Base-by-base conservation (phyloP, 176 grass and related monocot species). In the Eremochloa ophiuroides region DNA sequence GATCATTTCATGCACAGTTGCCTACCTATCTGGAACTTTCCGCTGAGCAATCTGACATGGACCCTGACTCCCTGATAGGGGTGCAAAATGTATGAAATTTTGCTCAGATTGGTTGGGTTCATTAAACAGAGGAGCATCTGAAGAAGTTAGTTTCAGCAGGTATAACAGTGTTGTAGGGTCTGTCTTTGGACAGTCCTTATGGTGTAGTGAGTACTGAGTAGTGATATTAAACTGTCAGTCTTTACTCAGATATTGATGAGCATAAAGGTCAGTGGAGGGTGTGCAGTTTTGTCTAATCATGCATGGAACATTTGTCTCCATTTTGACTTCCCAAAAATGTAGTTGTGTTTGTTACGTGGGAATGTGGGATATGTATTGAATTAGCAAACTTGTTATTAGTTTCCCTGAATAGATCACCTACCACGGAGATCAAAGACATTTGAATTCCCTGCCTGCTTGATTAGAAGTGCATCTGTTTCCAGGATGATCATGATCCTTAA, bases 201-300 rank as follows among this genome's bases (percentile, higher is more conserved):
- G 48, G 1, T 62, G 28, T 38, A 58, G 22, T n/a, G n/a, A n/a
- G n/a, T n/a, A n/a, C n/a, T n/a, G n/a, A n/a, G 28, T 38, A 58
- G 22, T 58, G 22, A 58, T 3, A 58, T 58, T 58, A 58, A 58
- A 58, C 55, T 42, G 10, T 66, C 41, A 39, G 13, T 23, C 26
- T 71, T 80, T 56, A 42, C 33, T 26, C 14, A 50, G 40, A 27
- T 68, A 62, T 80, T 69, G 25, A 28, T 23, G 26, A 79, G 37
- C 10, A 30, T 22, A 73, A 23, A n/a, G 9, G 13, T 74, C 30
- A 23, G 69, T 66, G 73, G 40, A 71, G 26, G 69, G 1, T 15
- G 67, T 65, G 48, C 58, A 50, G 50, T 38, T 87, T 72, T 78
- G 22, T 88, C 35, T 79, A 37, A 29, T 74, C 42, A 71, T 85